Base-by-base conservation (phyloP, 345 rosid genomes). In the Populus nigra region DNA sequence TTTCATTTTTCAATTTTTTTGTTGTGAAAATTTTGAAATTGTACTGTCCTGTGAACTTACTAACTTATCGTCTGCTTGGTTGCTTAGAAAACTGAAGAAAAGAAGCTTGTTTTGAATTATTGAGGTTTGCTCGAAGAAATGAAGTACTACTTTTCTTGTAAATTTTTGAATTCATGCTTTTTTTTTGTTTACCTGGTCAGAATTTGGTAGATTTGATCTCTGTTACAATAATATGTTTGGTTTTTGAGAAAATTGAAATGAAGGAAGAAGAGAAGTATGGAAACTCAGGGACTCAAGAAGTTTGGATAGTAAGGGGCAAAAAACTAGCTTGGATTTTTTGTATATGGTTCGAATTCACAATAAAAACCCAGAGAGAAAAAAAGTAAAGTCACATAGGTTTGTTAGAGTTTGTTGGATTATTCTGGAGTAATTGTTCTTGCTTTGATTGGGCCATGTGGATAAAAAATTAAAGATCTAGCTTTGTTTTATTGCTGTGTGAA, bases 231-330 rank as follows among this genome's bases (percentile, higher is more conserved):
- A 67, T 33, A 63, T 59, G 45, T 68, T 73, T 67, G 67, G 73
- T 69, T 79, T 72, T 50, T 20, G 63, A 72, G 74, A 72, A 72
- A 72, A 49, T 29, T 33, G 15, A 31, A 23, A 59, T 27, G 10
- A 29, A 49, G 25, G 35, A 45, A 71, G 18, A 47, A 23, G 13
- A 59, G 29, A n/a, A 59, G 5, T n/a, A n/a, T 23, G 27, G 63
- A 59, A 59, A 59, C 29, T n/a, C 63, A 33, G 23, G 63, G 63
- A 59, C 13, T 59, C 63, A 10, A 23, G 63, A 59, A 59, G 12
- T 23, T 10, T 59, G 63, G 63, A 59, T 12, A 59, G 29, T 3
- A 38, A 23, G 43, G 53, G 53, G 5, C 23, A 23, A 8, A 38
- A n/a, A 68, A 22, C 23, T 69, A n/a, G 17, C 53, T 25, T n/a